Base-by-base conservation (phyloP, 164 flowering plant species). In the Brasenia schreberi region DNA sequence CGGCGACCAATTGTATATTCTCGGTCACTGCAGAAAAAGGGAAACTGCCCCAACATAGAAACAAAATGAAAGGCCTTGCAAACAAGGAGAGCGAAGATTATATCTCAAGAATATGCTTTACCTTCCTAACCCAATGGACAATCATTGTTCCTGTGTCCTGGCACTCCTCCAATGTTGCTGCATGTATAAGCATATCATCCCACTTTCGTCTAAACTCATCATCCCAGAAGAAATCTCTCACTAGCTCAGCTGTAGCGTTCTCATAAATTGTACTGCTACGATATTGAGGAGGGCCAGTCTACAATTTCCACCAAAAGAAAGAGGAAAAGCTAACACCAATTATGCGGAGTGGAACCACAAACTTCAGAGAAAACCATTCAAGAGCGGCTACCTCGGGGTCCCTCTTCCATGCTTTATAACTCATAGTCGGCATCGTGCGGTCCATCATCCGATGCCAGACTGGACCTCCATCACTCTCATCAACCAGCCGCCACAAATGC, bases 181-280 rank as follows among this genome's bases (percentile, higher is more conserved):
- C 27, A 23, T 23, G 27, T 23, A 81, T 6, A 45, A 87, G 83
- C 96, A 87, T 89, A 69, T 81, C 81, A 73, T 89, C 96, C 96
- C 96, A 87, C 67, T 78, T 78, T 33, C 69, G 7, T 56, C 93
- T 71, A 61, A 80, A 86, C 18, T 84, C 87, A 78, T 89, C 91
- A 70, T 89, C 96, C 96, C 93, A 89, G 68, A 87, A 89, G 78
- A 89, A 89, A 70, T 87, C 93, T 65, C 91, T 80, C 69, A 89
- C 74, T 71, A 80, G 14, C 76, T 87, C 89, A 59, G 93, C 88
- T n/a, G 81, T 75, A 4, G 83, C 88, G 79, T 89, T 80, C 75
- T 89, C 91, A 76, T 75, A 82, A 0, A 87, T 68, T 0, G 88
- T 89, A 60, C 82, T 79, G 61, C 79, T 85, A 19, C 89, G 84